These are phyloP conservation scores for Tuber melanosporum DNA, from an alignment of 495 filamentous ascomycete genomes.

Conservation along the genomic window DNA sequence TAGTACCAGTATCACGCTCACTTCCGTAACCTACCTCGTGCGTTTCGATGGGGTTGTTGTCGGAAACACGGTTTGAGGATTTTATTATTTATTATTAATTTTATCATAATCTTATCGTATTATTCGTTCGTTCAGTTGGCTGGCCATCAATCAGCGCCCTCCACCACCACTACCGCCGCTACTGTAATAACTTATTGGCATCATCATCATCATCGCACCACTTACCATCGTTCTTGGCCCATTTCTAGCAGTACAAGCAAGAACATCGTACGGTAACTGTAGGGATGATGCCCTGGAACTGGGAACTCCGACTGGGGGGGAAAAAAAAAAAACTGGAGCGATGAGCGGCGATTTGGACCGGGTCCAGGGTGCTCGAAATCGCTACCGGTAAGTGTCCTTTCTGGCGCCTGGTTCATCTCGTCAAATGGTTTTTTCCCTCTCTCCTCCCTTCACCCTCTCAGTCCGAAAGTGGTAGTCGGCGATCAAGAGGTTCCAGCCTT, in stretches of 20 bases:
- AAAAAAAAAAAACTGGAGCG: not conserved
- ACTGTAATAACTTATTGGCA: not conserved
- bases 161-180: not conserved
- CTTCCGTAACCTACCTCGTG: not conserved
- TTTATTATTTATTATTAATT: not conserved
- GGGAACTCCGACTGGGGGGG: not conserved
- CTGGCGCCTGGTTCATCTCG: not conserved
- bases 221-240: not conserved
- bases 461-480: slow-evolving; percentile 32
- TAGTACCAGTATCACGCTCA: not conserved
- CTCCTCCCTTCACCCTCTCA: not conserved
- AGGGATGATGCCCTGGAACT: not conserved
- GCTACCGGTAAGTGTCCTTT: not conserved
- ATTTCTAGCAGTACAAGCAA: not conserved
- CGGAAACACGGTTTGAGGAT: not conserved
- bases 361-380: not conserved
- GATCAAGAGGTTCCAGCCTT: slow-evolving; percentile 21
- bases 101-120: too few species aligned
- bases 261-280: not conserved
- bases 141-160: not conserved
- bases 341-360: not conserved
- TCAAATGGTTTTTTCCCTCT: not conserved
- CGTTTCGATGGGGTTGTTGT: not conserved
- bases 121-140: too few species aligned
- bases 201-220: not conserved